Base-by-base conservation (phyloP, 345 rosid genomes). In the Pelargonium nanum region DNA sequence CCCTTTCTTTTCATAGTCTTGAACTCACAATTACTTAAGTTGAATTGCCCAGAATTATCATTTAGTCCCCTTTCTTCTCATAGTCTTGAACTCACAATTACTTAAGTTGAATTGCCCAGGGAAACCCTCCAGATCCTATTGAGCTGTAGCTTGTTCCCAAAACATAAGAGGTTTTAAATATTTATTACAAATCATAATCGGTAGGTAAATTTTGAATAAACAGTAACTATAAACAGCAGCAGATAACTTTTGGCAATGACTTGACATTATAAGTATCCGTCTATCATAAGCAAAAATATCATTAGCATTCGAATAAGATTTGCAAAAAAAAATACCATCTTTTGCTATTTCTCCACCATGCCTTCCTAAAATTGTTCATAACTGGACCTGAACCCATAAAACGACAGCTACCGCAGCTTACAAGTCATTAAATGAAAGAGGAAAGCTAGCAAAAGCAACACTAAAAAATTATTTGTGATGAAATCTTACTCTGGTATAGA, bases 401-500 rank as follows among this genome's bases (percentile, higher is more conserved):
- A 21, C 86, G 90, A 64, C 82, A 90, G 73, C 95, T 85, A 68
- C 25, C 45, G 59, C 59, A 59, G 64, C 59, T 66, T 56, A 59
- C 55, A 65, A 58, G 58, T 44, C 59, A 71, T 52, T 56, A 50
- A 55, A 64, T 60, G 65, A 67, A 32, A 51, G 62, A 20, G 28
- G 22, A 22, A 56, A 60, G 54, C 16, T 21, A 48, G 20, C 13
- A 9, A 25, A 45, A 66, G 62, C 25, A 69, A 54, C 20, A 22
- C 44, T 30, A 44, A n/a, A 20, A 53, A 6, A 26, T 20, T 60
- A 63, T 23, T 44, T 63, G 53, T 22, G 58, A 72, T 64, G 55
- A 58, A 57, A 71, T 72, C 78, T 72, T 81, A 90, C 97, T 82
- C 90, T 52, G 97, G 92, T 59, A 87, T 55, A 58, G 83, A 73